phyloP scores from a whole-genome alignment of 78 protist species.

The Dictyostelium firmibasis region DNA sequence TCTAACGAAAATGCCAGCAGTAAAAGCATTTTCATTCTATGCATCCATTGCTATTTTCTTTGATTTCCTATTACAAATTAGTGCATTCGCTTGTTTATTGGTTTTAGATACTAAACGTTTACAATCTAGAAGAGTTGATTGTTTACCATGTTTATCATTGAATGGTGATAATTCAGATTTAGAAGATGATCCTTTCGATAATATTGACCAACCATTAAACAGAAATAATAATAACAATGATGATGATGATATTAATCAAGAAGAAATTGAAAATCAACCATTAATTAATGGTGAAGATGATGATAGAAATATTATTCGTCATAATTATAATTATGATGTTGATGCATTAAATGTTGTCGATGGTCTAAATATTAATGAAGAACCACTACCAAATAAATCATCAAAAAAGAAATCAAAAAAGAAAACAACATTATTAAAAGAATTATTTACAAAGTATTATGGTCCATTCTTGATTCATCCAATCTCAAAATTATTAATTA shows the following conservation, averaged over 20 bases:
- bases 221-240: background rate
- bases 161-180: conserved; percentile 24
- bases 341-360: background rate
- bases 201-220: background rate
- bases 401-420: background rate
- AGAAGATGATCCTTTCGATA: conserved; percentile 16
- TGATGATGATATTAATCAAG: background rate
- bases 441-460: conserved; percentile 35
- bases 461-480: conserved; percentile 54
- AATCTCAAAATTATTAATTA: background rate
- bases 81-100: conserved; percentile 62
- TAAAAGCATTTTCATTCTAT: conserved; percentile 80
- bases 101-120: conserved; percentile 78
- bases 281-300: background rate
- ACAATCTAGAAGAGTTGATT: conserved; percentile 60
- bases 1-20: conserved; percentile 88
- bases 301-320: background rate
- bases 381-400: background rate
- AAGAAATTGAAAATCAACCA: background rate
- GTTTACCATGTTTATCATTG: conserved; percentile 67
- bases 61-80: conserved; percentile 83
- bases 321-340: background rate
- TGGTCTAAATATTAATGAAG: background rate
- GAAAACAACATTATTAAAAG: conserved; percentile 13
- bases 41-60: conserved; percentile 81